These are phyloP conservation scores for Colletotrichum shisoi DNA, from an alignment of 2,329 filamentous ascomycete species.

Conservation along the genomic window DNA sequence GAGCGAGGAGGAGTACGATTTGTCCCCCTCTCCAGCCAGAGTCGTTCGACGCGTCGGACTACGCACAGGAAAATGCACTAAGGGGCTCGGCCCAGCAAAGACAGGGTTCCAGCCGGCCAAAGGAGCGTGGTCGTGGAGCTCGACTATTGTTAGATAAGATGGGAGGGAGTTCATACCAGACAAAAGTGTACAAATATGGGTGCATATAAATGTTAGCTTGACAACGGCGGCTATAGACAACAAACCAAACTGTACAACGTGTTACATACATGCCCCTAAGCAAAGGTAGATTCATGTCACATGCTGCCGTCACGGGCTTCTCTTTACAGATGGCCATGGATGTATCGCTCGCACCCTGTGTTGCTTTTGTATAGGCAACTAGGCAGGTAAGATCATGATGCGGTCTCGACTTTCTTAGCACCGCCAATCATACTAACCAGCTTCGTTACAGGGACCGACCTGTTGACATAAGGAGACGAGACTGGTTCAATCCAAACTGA, in stretches of 20 bases:
- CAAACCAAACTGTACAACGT: neutral
- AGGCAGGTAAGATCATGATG: too few species aligned
- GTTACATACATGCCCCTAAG: neutral
- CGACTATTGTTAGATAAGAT: slow-evolving; percentile 10
- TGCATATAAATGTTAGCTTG: slow-evolving; percentile 26
- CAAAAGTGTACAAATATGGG: slow-evolving; percentile 13
- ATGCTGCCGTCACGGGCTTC: neutral
- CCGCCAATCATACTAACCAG: neutral
- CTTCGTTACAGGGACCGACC: neutral
- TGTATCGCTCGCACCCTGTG: neutral
- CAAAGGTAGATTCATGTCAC: neutral
- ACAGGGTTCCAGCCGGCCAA: neutral
- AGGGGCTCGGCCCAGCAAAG: neutral
- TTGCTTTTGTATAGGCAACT: too few species aligned
- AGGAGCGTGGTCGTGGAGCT: slow-evolving; percentile 9
- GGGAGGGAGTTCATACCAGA: neutral
- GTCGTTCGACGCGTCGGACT: neutral
- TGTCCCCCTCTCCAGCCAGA: neutral
- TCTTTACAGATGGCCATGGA: neutral
- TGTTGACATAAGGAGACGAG: neutral
- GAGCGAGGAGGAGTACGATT: neutral
- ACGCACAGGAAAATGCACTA: neutral
- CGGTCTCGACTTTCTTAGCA: too few species aligned
- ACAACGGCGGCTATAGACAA: neutral
- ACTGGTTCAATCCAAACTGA: slow-evolving; percentile 34